These are phyloP conservation scores for button mushroom (Agaricus bisporus) DNA, from an alignment of 768 basidiomycete genomes.

Conservation along the genomic window DNA sequence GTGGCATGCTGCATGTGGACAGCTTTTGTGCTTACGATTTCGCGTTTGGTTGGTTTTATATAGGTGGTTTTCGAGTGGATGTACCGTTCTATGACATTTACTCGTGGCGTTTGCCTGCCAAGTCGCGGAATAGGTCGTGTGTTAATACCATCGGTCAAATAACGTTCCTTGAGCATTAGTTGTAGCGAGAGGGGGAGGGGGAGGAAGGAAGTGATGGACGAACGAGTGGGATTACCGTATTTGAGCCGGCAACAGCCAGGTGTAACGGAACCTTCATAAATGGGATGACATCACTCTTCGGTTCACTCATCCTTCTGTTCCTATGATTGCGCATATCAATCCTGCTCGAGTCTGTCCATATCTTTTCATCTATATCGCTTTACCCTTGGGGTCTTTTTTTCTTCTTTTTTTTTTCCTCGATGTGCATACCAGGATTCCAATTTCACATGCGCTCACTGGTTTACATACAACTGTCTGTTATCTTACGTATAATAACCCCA, in stretches of 20 bases:
- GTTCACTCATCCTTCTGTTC: neutral
- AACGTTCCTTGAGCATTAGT: neutral
- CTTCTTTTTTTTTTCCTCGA: too few species aligned
- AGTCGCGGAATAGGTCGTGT: too few species aligned
- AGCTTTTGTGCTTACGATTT: conserved; percentile 23
- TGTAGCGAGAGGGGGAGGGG: neutral
- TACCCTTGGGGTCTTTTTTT: too few species aligned
- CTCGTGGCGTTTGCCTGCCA: neutral
- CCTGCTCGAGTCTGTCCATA: neutral
- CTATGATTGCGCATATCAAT: neutral
- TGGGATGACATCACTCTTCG: neutral
- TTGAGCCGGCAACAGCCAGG: conserved; percentile 1
- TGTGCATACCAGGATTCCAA: too few species aligned
- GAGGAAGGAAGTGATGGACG: neutral
- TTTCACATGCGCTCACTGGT: too few species aligned
- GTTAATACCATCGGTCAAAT: too few species aligned
- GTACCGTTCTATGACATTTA: conserved; percentile 39
- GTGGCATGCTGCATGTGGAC: conserved; percentile 17
- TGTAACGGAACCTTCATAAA: neutral
- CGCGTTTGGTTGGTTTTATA: conserved; percentile 24
- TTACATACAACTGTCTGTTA: too few species aligned
- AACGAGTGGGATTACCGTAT: neutral
- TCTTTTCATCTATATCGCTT: too few species aligned
- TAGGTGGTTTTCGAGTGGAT: conserved; percentile 78
- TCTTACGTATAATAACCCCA: too few species aligned